Evolutionary conservation across 257 asterid species (phyloP).

Genomic region (Gardenia jasminoides): DNA sequence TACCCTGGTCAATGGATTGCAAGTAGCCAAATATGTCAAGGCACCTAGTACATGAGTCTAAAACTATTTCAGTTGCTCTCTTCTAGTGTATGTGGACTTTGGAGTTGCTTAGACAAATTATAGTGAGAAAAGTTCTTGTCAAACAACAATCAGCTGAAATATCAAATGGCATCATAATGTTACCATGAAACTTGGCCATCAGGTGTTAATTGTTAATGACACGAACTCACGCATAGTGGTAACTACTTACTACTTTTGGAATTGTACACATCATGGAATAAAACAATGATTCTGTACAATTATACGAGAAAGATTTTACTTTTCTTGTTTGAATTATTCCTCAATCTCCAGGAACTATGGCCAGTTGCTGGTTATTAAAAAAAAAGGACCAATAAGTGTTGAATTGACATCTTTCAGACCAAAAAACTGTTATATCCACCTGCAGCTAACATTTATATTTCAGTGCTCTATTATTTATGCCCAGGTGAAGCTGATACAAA

Average conservation of each 20-base stretch:
- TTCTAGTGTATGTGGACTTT: conserved; percentile 88
- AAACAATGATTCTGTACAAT: neutral
- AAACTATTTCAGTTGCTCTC: conserved; percentile 94
- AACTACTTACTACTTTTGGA: neutral
- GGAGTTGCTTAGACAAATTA: conserved; percentile 58
- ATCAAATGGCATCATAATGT: neutral
- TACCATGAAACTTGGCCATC: neutral
- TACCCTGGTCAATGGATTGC: conserved; percentile 52
- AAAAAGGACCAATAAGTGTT: neutral
- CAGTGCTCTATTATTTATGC: conserved; percentile 40
- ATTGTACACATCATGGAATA: neutral
- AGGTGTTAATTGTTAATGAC: neutral
- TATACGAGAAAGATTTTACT: conserved; percentile 23
- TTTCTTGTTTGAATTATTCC: conserved; percentile 35
- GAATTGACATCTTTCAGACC: neutral
- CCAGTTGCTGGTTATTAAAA: conserved; percentile 32
- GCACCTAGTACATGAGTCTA: conserved; percentile 62
- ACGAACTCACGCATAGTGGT: neutral
- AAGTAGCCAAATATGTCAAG: conserved; percentile 55
- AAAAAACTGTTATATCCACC: conserved; percentile 21
- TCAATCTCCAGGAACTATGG: conserved; percentile 52
- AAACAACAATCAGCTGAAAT: neutral
- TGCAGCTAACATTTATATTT: conserved; percentile 63
- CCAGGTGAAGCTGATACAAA: conserved; percentile 54
- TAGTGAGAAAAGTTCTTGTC: conserved; percentile 1